phyloP scores from a whole-genome alignment of 768 basidiomycete species.

The Podaxis sp. region DNA sequence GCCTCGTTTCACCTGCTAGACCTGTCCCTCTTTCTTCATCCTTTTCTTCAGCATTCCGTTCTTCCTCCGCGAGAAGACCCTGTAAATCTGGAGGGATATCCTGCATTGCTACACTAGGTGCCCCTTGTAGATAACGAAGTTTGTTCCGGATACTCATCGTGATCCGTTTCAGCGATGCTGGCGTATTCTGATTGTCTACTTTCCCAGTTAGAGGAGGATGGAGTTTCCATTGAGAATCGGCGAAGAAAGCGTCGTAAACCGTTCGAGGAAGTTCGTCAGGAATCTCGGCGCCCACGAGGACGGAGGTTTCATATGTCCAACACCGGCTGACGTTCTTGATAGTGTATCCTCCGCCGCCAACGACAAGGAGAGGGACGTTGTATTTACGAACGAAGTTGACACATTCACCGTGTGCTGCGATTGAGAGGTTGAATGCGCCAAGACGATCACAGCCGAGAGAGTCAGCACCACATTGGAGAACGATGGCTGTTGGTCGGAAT shows the following conservation, averaged over 20 bases:
- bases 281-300: constrained; percentile 80
- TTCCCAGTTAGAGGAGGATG: constrained; percentile 91
- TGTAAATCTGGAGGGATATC: constrained; percentile 93
- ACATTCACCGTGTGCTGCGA: constrained; percentile 97
- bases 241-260: constrained; percentile 91
- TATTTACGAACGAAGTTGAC: constrained; percentile 95
- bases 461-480: constrained; percentile 96
- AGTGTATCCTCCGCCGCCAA: constrained; percentile 96
- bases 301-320: constrained; percentile 97
- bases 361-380: constrained; percentile 84
- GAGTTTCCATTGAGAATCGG: constrained; percentile 87
- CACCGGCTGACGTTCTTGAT: constrained; percentile 98
- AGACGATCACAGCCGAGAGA: constrained; percentile 93
- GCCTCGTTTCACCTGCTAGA: constrained; percentile 53
- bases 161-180: constrained; percentile 81
- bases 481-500: constrained; percentile 88
- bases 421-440: constrained; percentile 96
- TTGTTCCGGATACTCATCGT: constrained; percentile 85
- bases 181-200: constrained; percentile 91
- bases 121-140: constrained; percentile 89
- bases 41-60: constrained; percentile 63
- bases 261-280: constrained; percentile 88
- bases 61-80: constrained; percentile 73
- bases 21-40: constrained; percentile 65
- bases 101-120: constrained; percentile 95